phyloP scores from a whole-genome alignment of 2,329 filamentous ascomycete species.

The Aspergillus pseudoglaucus region DNA sequence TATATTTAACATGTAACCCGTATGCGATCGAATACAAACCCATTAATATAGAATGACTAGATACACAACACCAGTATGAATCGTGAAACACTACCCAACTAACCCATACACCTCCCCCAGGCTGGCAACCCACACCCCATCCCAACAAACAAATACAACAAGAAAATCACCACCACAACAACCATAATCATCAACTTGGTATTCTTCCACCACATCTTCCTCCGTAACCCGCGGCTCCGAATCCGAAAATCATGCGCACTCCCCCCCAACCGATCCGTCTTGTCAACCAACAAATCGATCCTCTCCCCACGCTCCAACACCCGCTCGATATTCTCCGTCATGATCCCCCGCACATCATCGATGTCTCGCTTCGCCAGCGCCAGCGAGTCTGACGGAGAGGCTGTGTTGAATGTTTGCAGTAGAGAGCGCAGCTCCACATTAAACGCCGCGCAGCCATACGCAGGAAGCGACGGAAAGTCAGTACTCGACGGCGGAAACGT shows the following conservation, averaged over 20 bases:
- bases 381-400: slow-evolving; percentile 72
- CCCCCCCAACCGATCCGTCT: slow-evolving; percentile 86
- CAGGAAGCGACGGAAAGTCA: slow-evolving; percentile 70
- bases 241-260: slow-evolving; percentile 87
- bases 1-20: too few relatives aligned
- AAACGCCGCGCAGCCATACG: slow-evolving; percentile 86
- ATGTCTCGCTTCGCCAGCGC: slow-evolving; percentile 81
- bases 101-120: slow-evolving; percentile 39
- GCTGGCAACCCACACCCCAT: slow-evolving; percentile 65
- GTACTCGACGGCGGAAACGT: slow-evolving; percentile 60
- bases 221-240: slow-evolving; percentile 74
- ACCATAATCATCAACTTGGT: slow-evolving; percentile 85
- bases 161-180: slow-evolving; percentile 60
- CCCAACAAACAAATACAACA: slow-evolving; percentile 65
- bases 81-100: not conserved
- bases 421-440: slow-evolving; percentile 70
- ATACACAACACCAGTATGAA: not conserved
- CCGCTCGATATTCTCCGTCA: slow-evolving; percentile 92
- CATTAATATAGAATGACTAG: not conserved
- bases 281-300: slow-evolving; percentile 89
- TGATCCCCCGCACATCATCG: slow-evolving; percentile 83
- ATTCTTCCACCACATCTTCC: slow-evolving; percentile 99
- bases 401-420: slow-evolving; percentile 79
- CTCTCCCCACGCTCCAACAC: slow-evolving; percentile 84
- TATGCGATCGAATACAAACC: not conserved